Evolutionary conservation across 768 basidiomycete species (phyloP).

Genomic region (Lentinula guzmanii): DNA sequence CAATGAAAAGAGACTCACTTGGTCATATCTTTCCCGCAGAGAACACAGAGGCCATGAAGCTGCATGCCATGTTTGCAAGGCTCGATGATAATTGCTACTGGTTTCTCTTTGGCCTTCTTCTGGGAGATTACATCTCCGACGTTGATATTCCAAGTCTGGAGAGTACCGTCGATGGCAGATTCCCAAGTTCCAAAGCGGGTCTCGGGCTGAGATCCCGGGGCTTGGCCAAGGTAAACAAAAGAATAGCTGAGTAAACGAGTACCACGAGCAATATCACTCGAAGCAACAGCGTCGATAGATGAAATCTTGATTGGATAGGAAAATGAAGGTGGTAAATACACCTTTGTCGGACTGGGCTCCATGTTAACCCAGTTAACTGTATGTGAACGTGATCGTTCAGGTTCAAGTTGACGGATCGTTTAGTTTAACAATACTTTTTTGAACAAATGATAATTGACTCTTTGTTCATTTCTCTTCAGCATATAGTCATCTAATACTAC

Average conservation of each 20-base stretch:
- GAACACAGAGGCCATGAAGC: constrained; percentile 83
- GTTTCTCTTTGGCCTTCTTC: constrained; percentile 50
- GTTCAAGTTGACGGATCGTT: constrained; percentile 1
- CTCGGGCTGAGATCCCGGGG: constrained; percentile 46
- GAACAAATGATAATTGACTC: not conserved
- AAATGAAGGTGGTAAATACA: constrained; percentile 70
- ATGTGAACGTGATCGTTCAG: constrained; percentile 5
- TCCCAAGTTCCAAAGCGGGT: constrained; percentile 90
- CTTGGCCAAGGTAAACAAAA: constrained; percentile 52
- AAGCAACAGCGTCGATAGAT: constrained; percentile 49
- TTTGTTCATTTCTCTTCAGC: not conserved
- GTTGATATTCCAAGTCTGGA: constrained; percentile 66
- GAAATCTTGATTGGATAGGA: constrained; percentile 85
- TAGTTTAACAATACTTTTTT: not conserved
- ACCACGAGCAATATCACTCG: constrained; percentile 55
- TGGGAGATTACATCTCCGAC: constrained; percentile 59
- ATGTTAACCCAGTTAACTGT: not conserved
- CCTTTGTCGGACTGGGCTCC: constrained; percentile 56
- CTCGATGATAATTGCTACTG: constrained; percentile 67
- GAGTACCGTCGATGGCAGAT: constrained; percentile 71
- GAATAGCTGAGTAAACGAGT: constrained; percentile 81
- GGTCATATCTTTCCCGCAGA: constrained; percentile 96
- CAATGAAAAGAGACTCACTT: constrained; percentile 43
- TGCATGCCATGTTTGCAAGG: constrained; percentile 98
- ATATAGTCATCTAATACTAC: not conserved